Evolutionary conservation across 345 rosid genomes (phyloP).

Genomic region (Bruguiera sexangula): DNA sequence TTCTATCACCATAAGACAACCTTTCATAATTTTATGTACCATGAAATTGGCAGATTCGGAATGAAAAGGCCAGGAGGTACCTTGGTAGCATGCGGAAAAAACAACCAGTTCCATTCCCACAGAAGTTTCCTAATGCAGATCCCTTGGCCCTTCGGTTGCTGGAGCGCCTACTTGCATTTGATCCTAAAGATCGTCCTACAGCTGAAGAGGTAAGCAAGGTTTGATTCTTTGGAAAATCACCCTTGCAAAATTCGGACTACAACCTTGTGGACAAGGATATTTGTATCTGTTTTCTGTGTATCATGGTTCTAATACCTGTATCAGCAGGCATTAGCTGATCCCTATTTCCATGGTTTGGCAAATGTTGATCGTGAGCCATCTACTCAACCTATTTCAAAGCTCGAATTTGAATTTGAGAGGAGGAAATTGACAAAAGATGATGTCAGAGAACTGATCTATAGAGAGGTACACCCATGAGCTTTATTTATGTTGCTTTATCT

Average conservation of each 20-base stretch:
- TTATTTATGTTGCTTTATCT: conserved; percentile 15
- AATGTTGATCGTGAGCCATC: conserved; percentile 87
- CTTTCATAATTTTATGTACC: not conserved
- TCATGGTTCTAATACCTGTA: conserved; percentile 3
- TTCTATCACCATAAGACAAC: not conserved
- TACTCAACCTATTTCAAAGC: conserved; percentile 84
- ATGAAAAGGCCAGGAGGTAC: conserved; percentile 97
- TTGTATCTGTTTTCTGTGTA: not conserved
- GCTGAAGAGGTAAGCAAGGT: conserved; percentile 65
- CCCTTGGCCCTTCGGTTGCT: conserved; percentile 74
- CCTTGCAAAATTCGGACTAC: not conserved
- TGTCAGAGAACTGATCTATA: conserved; percentile 89
- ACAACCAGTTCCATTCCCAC: conserved; percentile 68
- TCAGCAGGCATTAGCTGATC: conserved; percentile 83
- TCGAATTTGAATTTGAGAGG: conserved; percentile 99
- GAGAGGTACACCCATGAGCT: conserved; percentile 57
- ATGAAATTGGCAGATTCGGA: conserved; percentile 65
- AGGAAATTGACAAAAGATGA: conserved; percentile 88
- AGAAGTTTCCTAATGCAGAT: conserved; percentile 79
- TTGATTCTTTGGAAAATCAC: not conserved
- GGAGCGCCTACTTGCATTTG: conserved; percentile 85
- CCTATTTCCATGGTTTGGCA: conserved; percentile 81
- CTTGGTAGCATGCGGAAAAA: conserved; percentile 90
- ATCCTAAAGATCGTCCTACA: conserved; percentile 92
- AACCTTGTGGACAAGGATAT: not conserved